These are phyloP conservation scores for Russula olivacea DNA, from an alignment of 768 basidiomycete genomes.

Conservation along the genomic window DNA sequence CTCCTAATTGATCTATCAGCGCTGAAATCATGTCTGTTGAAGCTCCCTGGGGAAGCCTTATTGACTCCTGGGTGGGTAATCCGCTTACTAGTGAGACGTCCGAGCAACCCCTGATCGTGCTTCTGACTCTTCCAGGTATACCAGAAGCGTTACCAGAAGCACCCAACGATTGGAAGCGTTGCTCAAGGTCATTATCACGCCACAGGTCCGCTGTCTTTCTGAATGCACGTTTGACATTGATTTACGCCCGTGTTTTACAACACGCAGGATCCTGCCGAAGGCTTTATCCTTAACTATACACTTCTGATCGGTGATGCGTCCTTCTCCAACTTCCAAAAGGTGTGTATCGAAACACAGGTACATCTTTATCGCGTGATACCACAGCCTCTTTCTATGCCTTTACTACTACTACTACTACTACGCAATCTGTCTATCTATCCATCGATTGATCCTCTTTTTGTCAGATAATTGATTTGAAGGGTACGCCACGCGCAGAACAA, in stretches of 20 bases:
- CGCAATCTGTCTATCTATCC: not conserved
- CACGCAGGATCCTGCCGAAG: constrained; percentile 78
- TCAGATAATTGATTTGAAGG: constrained; percentile 92
- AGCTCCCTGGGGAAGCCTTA: constrained; percentile 71
- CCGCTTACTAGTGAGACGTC: not conserved
- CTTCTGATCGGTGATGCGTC: constrained; percentile 91
- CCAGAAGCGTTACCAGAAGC: constrained; percentile 72
- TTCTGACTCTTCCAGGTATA: constrained; percentile 56
- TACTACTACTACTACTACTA: no score
- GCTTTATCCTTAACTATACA: constrained; percentile 94
- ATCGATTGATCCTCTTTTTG: not conserved
- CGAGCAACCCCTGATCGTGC: constrained; percentile 15
- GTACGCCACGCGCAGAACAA: constrained; percentile 79
- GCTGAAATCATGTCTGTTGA: constrained; percentile 75
- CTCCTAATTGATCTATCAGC: constrained; percentile 87
- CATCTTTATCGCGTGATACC: not conserved
- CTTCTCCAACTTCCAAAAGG: constrained; percentile 98
- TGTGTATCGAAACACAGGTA: constrained; percentile 28
- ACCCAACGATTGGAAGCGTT: constrained; percentile 82
- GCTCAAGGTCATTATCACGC: constrained; percentile 92
- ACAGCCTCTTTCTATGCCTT: not conserved
- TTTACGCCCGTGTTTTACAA: not conserved
- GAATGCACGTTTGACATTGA: constrained; percentile 6
- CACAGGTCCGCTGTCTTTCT: constrained; percentile 52
- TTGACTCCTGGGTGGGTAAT: constrained; percentile 46